Base-by-base conservation (phyloP, 1,284 basidiomycete species). In the Cryptococcus sp. region DNA sequence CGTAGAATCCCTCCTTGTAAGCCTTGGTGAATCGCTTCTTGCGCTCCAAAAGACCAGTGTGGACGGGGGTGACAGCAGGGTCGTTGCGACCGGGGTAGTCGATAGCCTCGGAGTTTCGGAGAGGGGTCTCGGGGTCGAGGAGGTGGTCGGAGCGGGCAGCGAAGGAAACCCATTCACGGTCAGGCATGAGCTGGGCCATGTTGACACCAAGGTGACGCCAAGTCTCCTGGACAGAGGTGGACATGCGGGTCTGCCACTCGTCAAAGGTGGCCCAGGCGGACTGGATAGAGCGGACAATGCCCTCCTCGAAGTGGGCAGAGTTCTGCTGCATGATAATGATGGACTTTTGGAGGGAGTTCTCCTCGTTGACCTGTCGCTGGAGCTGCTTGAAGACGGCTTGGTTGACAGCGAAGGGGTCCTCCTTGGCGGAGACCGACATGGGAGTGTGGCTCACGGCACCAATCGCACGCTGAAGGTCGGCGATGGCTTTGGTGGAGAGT, bases 301-400 rank as follows among this genome's bases (percentile, higher is more conserved):
- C 95, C 72, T 93, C 91, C 79, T 98, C 95, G 69, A 99, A 99
- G 77, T 96, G 90, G 22, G 94, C 95, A 49, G 89, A 92, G 79
- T 97, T 97, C 72, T 97, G 90, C 77, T 99, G 95, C 87, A 97
- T 98, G 78, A 99, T 96, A 73, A 99, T 89, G 74, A 98, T 90
- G n/a, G 89, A 92, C 79, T 99, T 99, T 80, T 99, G 96, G 19
- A 99, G 85, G 0, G 94, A 87, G 74, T 99, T 99, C 81, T 99
- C 96, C 80, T 96, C 95, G 79, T 94, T 88, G 49, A 98, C 93
- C 78, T 93, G 91, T 74, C 90, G 93, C 70, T 90, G 87, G 47
- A 99, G 88, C 80, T 99, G 95, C 60, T 87, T 88, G 56, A 85
- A 80, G 53, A 98, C 95, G 51, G 86, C 83, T 65, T 86, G 83